These are phyloP conservation scores for Boletellus ananiceps DNA, from an alignment of 768 basidiomycete species.

Conservation along the genomic window DNA sequence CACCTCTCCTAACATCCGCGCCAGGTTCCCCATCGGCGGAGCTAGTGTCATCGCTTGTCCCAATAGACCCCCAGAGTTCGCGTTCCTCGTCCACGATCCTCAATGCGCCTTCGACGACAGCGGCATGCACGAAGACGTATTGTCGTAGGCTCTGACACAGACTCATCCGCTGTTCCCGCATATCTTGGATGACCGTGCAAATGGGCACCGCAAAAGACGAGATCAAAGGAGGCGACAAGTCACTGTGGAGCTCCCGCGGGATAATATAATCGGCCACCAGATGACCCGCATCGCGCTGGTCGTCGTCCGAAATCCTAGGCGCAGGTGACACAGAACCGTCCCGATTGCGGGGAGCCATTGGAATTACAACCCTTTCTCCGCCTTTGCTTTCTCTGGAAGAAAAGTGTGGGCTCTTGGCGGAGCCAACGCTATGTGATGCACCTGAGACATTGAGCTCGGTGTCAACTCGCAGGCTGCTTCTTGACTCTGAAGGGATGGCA, in stretches of 20 bases:
- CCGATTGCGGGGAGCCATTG: not conserved
- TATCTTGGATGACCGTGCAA: constrained; percentile 79
- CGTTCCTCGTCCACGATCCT: constrained; percentile 72
- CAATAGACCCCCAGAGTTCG: constrained; percentile 30
- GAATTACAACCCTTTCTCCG: not conserved
- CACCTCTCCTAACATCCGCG: constrained; percentile 5
- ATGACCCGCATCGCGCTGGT: constrained; percentile 9
- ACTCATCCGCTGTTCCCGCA: constrained; percentile 96
- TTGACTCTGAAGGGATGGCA: not conserved
- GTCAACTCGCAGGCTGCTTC: constrained; percentile 1
- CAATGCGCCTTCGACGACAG: constrained; percentile 75
- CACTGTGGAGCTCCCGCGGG: constrained; percentile 56
- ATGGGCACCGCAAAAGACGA: constrained; percentile 73
- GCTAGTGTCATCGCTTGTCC: constrained; percentile 21
- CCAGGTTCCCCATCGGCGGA: constrained; percentile 10
- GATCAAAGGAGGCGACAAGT: constrained; percentile 52
- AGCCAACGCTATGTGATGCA: not conserved
- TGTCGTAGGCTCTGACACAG: constrained; percentile 91
- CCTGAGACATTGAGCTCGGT: not conserved
- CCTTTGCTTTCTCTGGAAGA: not conserved
- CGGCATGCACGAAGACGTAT: constrained; percentile 90
- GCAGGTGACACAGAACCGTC: not conserved
- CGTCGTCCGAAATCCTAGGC: not conserved
- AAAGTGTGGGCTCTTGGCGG: not conserved
- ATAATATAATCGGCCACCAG: constrained; percentile 51